Conservation (phyloP, 257 asterid genomes). For the Voacanga thouarsii region DNA sequence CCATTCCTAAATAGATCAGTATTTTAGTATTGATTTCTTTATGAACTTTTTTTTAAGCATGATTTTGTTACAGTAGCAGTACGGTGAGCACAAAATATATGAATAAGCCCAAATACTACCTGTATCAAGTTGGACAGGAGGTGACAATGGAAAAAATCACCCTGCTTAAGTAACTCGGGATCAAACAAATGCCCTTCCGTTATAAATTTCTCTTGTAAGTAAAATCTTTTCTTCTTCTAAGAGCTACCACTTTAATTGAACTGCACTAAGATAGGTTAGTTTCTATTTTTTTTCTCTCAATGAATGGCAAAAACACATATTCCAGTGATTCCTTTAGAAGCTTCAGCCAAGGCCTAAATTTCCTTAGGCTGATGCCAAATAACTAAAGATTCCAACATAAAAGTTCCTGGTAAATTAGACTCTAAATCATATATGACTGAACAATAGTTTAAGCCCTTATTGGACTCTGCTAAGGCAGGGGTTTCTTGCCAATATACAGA, state of each 20-base stretch:
- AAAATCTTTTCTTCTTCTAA: not conserved
- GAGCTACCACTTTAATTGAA: not conserved
- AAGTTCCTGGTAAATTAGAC: not conserved
- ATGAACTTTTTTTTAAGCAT: not conserved
- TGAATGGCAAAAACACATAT: not conserved
- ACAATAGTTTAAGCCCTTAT: not conserved
- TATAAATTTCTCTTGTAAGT: not conserved
- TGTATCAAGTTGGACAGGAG: not conserved
- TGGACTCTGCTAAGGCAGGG: not conserved
- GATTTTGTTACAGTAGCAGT: not conserved
- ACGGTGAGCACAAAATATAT: not conserved
- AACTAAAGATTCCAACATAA: not conserved
- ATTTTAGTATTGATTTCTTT: not conserved
- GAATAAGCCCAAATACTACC: not conserved
- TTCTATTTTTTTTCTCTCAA: not conserved
- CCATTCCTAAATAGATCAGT: not conserved
- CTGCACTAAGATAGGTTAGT: not conserved
- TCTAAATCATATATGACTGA: not conserved
- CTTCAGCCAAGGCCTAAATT: not conserved
- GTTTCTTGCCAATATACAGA: not conserved
- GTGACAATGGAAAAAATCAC: not conserved
- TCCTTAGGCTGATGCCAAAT: not conserved
- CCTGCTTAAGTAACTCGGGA: not conserved
- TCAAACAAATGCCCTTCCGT: not conserved
- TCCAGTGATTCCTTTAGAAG: not conserved